phyloP scores from a whole-genome alignment of 768 basidiomycete species.

The Baorangia bicolor region DNA sequence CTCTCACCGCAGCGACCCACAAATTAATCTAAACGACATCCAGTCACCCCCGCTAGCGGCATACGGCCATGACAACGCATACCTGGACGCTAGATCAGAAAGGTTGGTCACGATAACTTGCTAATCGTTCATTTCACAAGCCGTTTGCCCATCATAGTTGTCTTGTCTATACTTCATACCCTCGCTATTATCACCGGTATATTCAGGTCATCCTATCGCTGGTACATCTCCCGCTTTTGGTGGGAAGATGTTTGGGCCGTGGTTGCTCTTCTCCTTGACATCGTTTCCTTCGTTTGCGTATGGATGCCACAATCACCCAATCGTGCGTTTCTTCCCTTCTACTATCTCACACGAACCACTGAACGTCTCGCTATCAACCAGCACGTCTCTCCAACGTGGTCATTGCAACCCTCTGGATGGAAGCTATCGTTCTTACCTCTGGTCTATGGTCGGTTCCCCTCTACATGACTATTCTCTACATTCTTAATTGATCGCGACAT shows the following conservation, averaged over 20 bases:
- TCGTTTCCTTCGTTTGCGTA: not conserved
- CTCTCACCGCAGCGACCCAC: too few species aligned
- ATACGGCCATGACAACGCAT: not conserved
- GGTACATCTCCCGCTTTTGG: not conserved
- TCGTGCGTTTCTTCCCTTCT: not conserved
- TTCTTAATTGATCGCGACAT: not conserved
- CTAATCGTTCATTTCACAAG: not conserved
- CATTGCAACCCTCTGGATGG: not conserved
- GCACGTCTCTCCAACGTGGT: not conserved
- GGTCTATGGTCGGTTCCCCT: not conserved
- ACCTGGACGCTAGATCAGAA: not conserved
- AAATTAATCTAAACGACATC: not conserved
- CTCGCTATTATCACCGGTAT: not conserved
- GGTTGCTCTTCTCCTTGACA: not conserved
- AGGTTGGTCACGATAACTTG: not conserved
- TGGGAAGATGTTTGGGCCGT: slow-evolving; percentile 6
- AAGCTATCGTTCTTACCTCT: not conserved
- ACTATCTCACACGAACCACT: not conserved
- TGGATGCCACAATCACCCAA: not conserved
- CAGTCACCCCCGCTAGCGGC: not conserved
- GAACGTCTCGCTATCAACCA: not conserved
- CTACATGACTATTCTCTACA: not conserved
- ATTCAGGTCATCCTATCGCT: slow-evolving; percentile 4
- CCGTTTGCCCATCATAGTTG: not conserved
- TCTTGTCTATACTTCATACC: not conserved